These are phyloP conservation scores for Drechslerella dactyloides DNA, from an alignment of 2,329 filamentous ascomycete genomes.

Conservation along the genomic window DNA sequence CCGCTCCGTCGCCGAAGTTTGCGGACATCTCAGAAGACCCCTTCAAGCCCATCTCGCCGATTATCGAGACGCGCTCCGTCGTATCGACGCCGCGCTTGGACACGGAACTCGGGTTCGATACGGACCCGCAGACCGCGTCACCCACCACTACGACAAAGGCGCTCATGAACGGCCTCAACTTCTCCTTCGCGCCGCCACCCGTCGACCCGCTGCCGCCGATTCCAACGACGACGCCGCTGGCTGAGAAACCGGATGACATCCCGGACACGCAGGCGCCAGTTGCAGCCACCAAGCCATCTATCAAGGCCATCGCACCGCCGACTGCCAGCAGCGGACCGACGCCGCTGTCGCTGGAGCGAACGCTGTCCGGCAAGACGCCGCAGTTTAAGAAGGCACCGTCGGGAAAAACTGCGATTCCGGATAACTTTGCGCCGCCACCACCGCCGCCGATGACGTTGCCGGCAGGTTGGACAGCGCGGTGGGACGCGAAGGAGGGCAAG, in stretches of 20 bases:
- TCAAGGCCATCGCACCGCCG: conserved; percentile 43
- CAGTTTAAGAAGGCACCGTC: conserved; percentile 42
- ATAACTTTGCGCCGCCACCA: conserved; percentile 50
- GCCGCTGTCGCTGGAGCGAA: conserved; percentile 30
- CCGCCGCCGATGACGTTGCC: conserved; percentile 53
- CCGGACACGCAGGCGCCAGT: conserved; percentile 1
- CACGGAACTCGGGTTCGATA: conserved; percentile 8
- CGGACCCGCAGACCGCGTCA: conserved; percentile 25
- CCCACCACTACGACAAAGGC: conserved; percentile 40
- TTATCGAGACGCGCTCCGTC: conserved; percentile 35
- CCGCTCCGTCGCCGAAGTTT: conserved; percentile 32
- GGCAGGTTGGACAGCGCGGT: conserved; percentile 53
- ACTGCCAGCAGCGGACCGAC: background rate
- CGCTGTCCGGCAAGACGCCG: conserved; percentile 30
- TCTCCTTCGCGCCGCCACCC: conserved; percentile 42
- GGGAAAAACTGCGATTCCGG: conserved; percentile 32
- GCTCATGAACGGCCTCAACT: conserved; percentile 42
- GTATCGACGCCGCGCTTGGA: conserved; percentile 28
- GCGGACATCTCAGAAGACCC: conserved; percentile 31
- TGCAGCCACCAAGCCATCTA: conserved; percentile 2
- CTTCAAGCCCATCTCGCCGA: conserved; percentile 38
- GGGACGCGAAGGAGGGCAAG: conserved; percentile 50
- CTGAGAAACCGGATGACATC: conserved; percentile 40
- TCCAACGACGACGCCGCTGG: conserved; percentile 31
- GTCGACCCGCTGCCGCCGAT: conserved; percentile 31